A percentile compares a stretch with the other conserved stretches of the same genome.
phyloP scores from a whole-genome alignment of 1,284 basidiomycete species.

The Boletus nobilissimus region DNA sequence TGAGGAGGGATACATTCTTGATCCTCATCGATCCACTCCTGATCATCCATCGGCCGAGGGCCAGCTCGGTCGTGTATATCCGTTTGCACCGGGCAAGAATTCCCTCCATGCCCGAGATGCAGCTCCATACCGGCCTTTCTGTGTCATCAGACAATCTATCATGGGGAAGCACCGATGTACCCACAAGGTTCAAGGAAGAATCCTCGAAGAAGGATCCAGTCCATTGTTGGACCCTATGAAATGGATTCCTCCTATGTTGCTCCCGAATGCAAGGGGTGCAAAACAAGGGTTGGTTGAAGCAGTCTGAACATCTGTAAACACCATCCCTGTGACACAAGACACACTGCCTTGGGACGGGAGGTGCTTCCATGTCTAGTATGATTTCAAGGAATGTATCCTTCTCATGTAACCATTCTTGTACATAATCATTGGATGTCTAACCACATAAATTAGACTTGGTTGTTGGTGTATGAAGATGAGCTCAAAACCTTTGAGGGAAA shows the following conservation, averaged over 20 bases:
- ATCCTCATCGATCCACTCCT: background rate
- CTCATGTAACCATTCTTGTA: no score
- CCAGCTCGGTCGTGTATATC: no score
- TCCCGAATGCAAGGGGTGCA: background rate
- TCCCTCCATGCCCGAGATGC: background rate
- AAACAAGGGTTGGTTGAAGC: background rate
- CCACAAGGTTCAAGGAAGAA: background rate
- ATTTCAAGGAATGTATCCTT: no score
- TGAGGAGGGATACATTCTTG: background rate
- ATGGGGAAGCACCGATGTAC: background rate
- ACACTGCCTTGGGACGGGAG: no score
- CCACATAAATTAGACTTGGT: no score
- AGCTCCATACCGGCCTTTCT: background rate
- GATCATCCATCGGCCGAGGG: no score
- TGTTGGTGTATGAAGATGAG: no score
- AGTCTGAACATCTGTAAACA: background rate
- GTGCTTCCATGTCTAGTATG: no score
- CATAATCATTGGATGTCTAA: no score
- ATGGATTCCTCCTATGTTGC: background rate
- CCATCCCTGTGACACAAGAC: background rate
- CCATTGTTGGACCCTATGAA: background rate
- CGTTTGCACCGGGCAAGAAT: background rate
- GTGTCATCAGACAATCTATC: background rate
- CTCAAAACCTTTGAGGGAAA: no score
- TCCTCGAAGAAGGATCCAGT: background rate